Base-by-base conservation (phyloP, 2,329 filamentous ascomycete genomes). In the Cladosporium phlei region DNA sequence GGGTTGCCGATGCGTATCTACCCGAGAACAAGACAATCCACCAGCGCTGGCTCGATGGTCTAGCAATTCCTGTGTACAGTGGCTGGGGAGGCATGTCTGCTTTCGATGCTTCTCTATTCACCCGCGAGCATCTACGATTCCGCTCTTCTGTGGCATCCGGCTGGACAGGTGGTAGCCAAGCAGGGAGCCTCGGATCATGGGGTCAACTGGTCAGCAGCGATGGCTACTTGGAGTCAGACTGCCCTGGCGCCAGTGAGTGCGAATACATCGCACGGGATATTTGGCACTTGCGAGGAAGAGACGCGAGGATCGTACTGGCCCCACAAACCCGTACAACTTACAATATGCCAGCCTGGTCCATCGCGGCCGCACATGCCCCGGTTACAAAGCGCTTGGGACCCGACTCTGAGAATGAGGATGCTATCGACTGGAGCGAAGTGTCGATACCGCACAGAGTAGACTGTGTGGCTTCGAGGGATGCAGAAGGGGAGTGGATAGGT, bases 61-160 rank as follows among this genome's bases (percentile, higher is more conserved):
- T 33, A 12, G 38, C 46, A 0, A 20, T 48, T 9, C 46, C 46
- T 20, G 39, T 48, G 4, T 48, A 48, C 27, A 38, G 29, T 24
- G 46, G 46, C 3, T 48, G 46, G 46, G 46, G 46, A 17, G 46
- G 46, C 17, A 48, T 48, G 38, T 16, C 39, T 1, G 38, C 30
- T n/a, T 44, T 48, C 10, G 33, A 38, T 19, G 46, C 46, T 10
- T 37, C 38, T 8, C 38, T 43, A 2, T 48, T 48, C 16, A 38
- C 39, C 1, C 21, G 14, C 17, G 30, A 48, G 6, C 38, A 44
- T 37, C 25, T 48, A 17, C 38, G 46, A 24, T 48, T 48, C 33
- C 38, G 46, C 9, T 37, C 38, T 12, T 27, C 21, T 7, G 11
- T 29, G 14, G n/a, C 30, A 6, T 22, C 46, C 14, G 46, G 46